phyloP scores from a whole-genome alignment of 495 filamentous ascomycete genomes.

The Gamarada debralockiae region DNA sequence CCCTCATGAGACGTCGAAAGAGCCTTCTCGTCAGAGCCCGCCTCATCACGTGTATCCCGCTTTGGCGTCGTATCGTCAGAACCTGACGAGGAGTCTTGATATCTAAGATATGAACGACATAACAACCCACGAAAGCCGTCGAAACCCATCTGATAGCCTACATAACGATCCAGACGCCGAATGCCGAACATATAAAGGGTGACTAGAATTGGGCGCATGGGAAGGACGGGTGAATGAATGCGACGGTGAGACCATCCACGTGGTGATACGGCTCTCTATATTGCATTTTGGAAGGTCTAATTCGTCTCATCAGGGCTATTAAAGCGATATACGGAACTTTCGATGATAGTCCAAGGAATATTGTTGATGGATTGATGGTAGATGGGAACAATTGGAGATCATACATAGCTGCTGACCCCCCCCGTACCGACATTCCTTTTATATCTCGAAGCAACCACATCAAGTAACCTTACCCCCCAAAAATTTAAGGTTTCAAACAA shows the following conservation, averaged over 20 bases:
- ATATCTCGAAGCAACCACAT: conserved; percentile 19
- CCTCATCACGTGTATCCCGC: neutral
- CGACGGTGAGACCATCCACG: conserved; percentile 24
- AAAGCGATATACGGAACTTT: neutral
- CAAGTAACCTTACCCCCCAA: conserved; percentile 18
- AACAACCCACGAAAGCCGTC: conserved; percentile 13
- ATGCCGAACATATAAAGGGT: neutral
- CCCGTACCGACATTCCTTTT: conserved; percentile 14
- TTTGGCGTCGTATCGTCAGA: conserved; percentile 3
- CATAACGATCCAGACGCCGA: neutral
- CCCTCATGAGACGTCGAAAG: conserved; percentile 5
- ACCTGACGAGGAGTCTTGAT: conserved; percentile 15
- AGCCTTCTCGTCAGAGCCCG: neutral
- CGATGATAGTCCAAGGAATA: conserved; percentile 15
- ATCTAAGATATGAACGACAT: conserved; percentile 20
- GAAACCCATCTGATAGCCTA: neutral
- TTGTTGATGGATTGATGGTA: conserved; percentile 18
- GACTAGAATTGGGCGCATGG: neutral
- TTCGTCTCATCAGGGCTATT: neutral
- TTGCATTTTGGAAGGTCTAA: neutral
- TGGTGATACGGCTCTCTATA: conserved; percentile 18
- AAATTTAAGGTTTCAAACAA: conserved; percentile 5
- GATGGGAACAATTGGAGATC: conserved; percentile 16
- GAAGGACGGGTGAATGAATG: neutral
- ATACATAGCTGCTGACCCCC: conserved; percentile 19